Percentiles rank a stretch among this genome's conserved stretches.
phyloP scores from a whole-genome alignment of 805 yeast species.

The Pichia nakasei region DNA sequence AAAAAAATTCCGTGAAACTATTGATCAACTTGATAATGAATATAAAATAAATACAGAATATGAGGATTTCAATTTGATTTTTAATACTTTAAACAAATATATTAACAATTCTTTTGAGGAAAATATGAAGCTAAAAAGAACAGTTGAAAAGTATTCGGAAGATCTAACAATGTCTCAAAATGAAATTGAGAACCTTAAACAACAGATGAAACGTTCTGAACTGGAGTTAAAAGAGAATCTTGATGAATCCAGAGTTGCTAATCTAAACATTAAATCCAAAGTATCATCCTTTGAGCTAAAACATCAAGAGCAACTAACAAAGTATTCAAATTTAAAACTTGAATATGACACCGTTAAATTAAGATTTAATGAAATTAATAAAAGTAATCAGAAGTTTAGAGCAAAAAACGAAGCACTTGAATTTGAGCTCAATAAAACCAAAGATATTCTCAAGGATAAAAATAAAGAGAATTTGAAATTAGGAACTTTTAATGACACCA shows the following conservation, averaged over 20 bases:
- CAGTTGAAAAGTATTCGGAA: neutral
- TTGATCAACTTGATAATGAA: too few species aligned
- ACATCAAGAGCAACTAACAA: neutral
- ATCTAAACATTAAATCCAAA: neutral
- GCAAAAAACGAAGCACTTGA: neutral
- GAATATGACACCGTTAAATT: neutral
- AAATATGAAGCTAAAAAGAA: neutral
- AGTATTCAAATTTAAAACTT: neutral
- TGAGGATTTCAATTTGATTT: neutral
- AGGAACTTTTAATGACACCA: neutral
- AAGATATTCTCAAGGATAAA: neutral
- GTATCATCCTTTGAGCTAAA: neutral
- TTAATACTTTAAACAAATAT: neutral
- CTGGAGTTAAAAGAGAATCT: neutral
- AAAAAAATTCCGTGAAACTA: slow-evolving; percentile 22
- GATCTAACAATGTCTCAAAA: neutral
- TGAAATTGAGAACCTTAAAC: neutral
- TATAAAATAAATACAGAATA: neutral
- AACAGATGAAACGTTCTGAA: neutral
- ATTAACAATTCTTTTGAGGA: neutral
- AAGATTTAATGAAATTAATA: neutral
- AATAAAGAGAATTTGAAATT: neutral
- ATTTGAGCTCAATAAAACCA: neutral
- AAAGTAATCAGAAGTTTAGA: neutral
- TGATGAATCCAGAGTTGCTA: neutral